Conservation (phyloP, 2,329 filamentous ascomycete species). For the Cercospora sp. region DNA sequence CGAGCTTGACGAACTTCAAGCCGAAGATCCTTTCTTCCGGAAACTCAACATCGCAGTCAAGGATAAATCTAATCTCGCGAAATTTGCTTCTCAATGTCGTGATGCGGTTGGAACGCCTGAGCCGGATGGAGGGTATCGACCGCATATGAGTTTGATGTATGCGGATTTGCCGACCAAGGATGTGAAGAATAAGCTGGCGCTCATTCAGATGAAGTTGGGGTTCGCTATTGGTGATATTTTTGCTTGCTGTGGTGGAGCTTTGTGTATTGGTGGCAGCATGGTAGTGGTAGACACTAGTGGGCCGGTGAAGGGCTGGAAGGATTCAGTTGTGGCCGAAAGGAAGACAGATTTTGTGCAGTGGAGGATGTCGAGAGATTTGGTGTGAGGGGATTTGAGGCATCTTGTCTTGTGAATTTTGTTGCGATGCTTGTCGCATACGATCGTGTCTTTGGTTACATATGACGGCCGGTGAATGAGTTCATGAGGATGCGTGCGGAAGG, state of each 20-base stretch:
- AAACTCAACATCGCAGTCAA: slow-evolving; percentile 30
- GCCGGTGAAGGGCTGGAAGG: slow-evolving; percentile 25
- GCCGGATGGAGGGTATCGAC: slow-evolving; percentile 20
- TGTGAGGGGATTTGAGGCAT: slow-evolving; percentile 10
- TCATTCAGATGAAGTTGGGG: slow-evolving; percentile 32
- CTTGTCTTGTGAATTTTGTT: neutral
- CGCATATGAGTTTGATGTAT: slow-evolving; percentile 29
- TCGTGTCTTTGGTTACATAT: neutral
- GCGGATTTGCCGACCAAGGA: slow-evolving; percentile 27
- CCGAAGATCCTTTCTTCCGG: slow-evolving; percentile 28
- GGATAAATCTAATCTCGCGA: slow-evolving; percentile 22
- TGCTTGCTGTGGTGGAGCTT: slow-evolving; percentile 31
- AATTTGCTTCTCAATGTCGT: slow-evolving; percentile 21
- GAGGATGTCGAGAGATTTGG: slow-evolving; percentile 27
- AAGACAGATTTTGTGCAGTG: slow-evolving; percentile 28
- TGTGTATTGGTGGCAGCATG: slow-evolving; percentile 29
- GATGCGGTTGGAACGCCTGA: slow-evolving; percentile 14
- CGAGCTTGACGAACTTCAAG: slow-evolving; percentile 26
- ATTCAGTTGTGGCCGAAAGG: slow-evolving; percentile 23
- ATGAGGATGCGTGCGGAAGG: neutral
- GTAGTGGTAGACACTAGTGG: slow-evolving; percentile 31
- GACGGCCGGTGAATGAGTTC: neutral
- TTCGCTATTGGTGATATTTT: slow-evolving; percentile 32
- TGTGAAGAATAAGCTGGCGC: slow-evolving; percentile 24
- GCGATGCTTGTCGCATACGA: neutral